Evolutionary conservation across 1,139 yeast genomes (phyloP).

Genomic region (Yamadazyma atlantica): DNA sequence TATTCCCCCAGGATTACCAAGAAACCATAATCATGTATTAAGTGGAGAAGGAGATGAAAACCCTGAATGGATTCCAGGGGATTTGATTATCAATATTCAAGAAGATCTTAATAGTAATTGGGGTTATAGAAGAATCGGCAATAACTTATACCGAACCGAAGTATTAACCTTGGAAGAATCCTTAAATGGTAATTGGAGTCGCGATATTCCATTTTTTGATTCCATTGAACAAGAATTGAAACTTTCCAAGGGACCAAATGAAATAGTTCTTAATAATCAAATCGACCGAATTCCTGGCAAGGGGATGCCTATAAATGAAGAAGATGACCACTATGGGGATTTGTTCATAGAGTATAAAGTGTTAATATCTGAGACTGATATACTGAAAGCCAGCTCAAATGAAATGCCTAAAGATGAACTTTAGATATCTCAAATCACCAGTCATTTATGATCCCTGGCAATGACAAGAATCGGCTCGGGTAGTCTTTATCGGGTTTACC

Average conservation of each 20-base stretch:
- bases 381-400: neutral
- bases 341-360: conserved; percentile 70
- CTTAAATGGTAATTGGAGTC: conserved; percentile 72
- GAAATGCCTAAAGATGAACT: neutral
- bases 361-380: conserved; percentile 38
- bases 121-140: conserved; percentile 84
- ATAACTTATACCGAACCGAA: conserved; percentile 78
- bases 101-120: conserved; percentile 58
- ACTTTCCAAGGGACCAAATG: conserved; percentile 51
- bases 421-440: neutral
- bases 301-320: conserved; percentile 76
- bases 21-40: conserved; percentile 58
- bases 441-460: too few relatives aligned
- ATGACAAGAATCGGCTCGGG: neutral
- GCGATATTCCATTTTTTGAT: conserved; percentile 68
- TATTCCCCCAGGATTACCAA: conserved; percentile 68
- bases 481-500: neutral
- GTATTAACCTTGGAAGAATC: conserved; percentile 74
- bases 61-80: conserved; percentile 84
- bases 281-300: conserved; percentile 66
- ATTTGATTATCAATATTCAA: conserved; percentile 57
- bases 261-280: conserved; percentile 60
- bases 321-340: conserved; percentile 66
- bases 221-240: conserved; percentile 46
- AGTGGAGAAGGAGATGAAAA: conserved; percentile 81